phyloP scores from a whole-genome alignment of 2,329 filamentous ascomycete genomes.

The Dothiorella sarmentorum region DNA sequence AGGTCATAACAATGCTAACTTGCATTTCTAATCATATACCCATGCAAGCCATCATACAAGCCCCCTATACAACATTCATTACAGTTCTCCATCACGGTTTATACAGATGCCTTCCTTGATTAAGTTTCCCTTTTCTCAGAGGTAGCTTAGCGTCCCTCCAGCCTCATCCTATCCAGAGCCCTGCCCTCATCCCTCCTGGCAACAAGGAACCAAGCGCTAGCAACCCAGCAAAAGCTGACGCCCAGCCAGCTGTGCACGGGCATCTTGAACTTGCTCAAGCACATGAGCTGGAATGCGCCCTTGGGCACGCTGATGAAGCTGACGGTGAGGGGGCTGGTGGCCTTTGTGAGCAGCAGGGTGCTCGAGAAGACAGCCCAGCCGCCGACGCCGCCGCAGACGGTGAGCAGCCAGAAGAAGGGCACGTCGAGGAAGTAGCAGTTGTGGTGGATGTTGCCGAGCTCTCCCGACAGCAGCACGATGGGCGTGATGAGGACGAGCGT shows the following conservation, averaged over 20 bases:
- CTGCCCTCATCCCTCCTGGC: conserved; percentile 42
- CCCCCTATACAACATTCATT: background rate
- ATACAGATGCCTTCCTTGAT: background rate
- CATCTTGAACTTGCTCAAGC: conserved; percentile 48
- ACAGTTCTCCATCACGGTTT: background rate
- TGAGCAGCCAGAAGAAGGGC: conserved; percentile 55
- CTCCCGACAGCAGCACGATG: conserved; percentile 49
- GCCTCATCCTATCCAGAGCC: conserved; percentile 29
- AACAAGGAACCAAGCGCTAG: conserved; percentile 48
- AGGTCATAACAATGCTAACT: background rate
- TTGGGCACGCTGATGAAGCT: conserved; percentile 50
- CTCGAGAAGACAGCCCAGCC: conserved; percentile 48
- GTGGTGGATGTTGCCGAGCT: conserved; percentile 46
- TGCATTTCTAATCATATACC: background rate
- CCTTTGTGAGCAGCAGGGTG: conserved; percentile 48
- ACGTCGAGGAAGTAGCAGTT: conserved; percentile 56
- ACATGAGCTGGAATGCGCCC: conserved; percentile 47
- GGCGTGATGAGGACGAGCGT: conserved; percentile 49
- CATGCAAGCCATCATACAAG: background rate
- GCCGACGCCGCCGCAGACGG: conserved; percentile 47
- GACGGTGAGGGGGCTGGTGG: conserved; percentile 50
- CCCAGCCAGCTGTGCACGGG: conserved; percentile 52
- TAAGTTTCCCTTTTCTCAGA: background rate
- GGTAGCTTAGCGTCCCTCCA: conserved; percentile 28
- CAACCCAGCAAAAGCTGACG: conserved; percentile 49